Evolutionary conservation across 768 basidiomycete genomes (phyloP), one percentile per base, ranked within the genome.

Genomic region (Lactarius trivialis): DNA sequence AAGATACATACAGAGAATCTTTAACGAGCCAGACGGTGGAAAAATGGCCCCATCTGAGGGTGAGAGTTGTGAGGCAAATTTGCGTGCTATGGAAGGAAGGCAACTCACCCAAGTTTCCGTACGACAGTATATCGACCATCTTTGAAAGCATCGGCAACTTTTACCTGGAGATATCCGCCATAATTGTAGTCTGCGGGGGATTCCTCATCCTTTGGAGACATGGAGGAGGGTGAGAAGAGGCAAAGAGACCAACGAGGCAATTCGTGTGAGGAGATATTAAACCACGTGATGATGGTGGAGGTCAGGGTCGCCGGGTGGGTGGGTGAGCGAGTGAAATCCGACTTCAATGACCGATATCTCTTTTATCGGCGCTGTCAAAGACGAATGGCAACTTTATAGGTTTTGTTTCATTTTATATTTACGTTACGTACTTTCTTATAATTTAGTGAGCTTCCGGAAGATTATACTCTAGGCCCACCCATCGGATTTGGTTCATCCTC

Each of bases 401-500:
- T 88, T 68, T 56, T 34, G 33, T 33, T 28, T 17, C 33, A 21
- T 48, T 51, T 11, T 55, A 30, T 12, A 34, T 51, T 24, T 50
- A 41, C 51, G 30, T 37, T 37, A 26, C 45, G 34, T 9, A 32
- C 43, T n/a, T 43, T 51, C 33, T n/a, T 24, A 58, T 33, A 30
- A 52, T 34, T 51, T 71, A 91, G 91, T 69, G 88, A 91, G 70
- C 72, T 80, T 64, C 76, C 83, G 1, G 67, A 75, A 14, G 91
- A 95, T 76, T 94, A 94, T 69, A 81, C 80, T 21, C 79, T 90
- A 39, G 90, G 89, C 17, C 73, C 80, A 8, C 82, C 91, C 21
- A 93, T 95, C 56, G 93, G 94, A 1, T 94, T 89, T 68, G 95
- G 95, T 21, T 89, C 95, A 2, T 93, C 92, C 3, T 96, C 95